Evolutionary conservation across 257 asterid genomes (phyloP).

Genomic region (Verbena officinalis): DNA sequence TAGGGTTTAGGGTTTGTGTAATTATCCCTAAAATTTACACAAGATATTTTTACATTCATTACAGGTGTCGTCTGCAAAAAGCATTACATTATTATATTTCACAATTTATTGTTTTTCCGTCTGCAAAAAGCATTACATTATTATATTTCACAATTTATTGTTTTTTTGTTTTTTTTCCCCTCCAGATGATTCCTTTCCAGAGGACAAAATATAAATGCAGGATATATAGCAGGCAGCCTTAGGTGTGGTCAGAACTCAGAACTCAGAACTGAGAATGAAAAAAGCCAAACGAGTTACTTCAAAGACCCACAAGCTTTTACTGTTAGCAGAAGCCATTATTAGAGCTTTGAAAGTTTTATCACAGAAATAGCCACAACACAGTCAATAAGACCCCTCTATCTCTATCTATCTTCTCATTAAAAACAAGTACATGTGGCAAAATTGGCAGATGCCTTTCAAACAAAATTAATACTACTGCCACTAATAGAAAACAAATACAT

Average conservation of each 20-base stretch:
- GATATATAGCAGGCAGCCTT: background rate
- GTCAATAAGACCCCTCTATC: slow-evolving; percentile 6
- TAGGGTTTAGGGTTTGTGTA: too few species aligned
- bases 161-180: too few species aligned
- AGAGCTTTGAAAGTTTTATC: slow-evolving; percentile 13
- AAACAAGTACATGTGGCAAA: slow-evolving; percentile 33
- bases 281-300: background rate
- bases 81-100: too few species aligned
- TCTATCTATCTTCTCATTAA: slow-evolving; percentile 20
- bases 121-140: too few species aligned
- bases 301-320: slow-evolving; percentile 27
- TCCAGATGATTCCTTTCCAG: too few species aligned
- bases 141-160: too few species aligned
- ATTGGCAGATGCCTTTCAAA: slow-evolving; percentile 33
- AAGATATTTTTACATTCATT: too few species aligned
- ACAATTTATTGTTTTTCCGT: too few species aligned
- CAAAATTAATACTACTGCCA: slow-evolving; percentile 19
- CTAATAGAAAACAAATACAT: slow-evolving; percentile 16
- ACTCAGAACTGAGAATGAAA: too few species aligned
- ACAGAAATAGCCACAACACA: slow-evolving; percentile 21
- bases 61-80: too few species aligned
- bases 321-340: slow-evolving; percentile 29
- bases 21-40: too few species aligned
- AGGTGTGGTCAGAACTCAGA: background rate
- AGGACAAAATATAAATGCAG: background rate